Conservation (phyloP, 495 filamentous ascomycete genomes). For the Achaetomiella virescens region DNA sequence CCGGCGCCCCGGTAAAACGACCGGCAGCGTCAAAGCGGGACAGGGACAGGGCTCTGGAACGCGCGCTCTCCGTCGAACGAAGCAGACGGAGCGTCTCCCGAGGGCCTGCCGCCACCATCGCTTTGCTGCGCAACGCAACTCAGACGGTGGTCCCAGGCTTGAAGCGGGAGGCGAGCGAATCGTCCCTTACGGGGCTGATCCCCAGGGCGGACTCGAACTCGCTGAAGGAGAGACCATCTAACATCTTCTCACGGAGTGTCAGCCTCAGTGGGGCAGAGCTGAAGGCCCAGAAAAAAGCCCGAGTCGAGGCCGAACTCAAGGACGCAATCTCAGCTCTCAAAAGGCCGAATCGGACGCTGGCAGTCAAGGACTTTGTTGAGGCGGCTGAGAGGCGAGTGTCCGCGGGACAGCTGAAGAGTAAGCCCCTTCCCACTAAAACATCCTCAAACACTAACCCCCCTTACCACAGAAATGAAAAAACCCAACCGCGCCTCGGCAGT, state of each 20-base stretch:
- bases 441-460: conserved; percentile 20
- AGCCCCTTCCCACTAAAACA: conserved; percentile 2
- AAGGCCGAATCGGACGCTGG: conserved; percentile 78
- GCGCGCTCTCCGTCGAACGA: conserved; percentile 65
- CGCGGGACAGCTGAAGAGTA: conserved; percentile 36
- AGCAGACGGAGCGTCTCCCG: conserved; percentile 46
- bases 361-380: conserved; percentile 64
- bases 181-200: conserved; percentile 48
- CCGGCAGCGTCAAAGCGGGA: conserved; percentile 45
- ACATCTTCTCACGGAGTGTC: conserved; percentile 19
- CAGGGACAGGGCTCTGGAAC: conserved; percentile 56
- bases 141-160: conserved; percentile 49
- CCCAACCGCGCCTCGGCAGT: conserved; percentile 57
- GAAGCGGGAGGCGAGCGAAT: conserved; percentile 62
- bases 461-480: conserved; percentile 53
- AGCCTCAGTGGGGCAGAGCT: conserved; percentile 37
- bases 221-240: conserved; percentile 32
- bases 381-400: conserved; percentile 56
- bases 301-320: conserved; percentile 72
- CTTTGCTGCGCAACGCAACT: conserved; percentile 65
- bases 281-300: conserved; percentile 67
- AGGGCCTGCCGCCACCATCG: conserved; percentile 45
- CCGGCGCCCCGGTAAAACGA: conserved; percentile 53
- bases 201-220: conserved; percentile 36
- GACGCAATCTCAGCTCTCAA: conserved; percentile 77